Percentiles rank a stretch among this genome's conserved stretches.
Conservation (phyloP, 805 yeast species). For the Wickerhamomyces bovis region DNA sequence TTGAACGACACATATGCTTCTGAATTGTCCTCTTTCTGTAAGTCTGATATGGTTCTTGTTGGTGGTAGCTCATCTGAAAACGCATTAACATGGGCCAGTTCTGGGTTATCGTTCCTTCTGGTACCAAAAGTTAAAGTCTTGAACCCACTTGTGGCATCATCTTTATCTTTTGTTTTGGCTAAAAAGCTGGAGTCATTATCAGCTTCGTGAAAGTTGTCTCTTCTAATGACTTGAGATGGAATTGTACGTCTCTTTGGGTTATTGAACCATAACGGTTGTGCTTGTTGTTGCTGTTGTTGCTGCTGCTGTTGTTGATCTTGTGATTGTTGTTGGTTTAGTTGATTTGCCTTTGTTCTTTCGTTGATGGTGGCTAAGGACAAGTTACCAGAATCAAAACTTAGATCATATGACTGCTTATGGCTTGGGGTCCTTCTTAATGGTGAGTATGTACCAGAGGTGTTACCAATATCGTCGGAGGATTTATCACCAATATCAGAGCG, state of each 20-base stretch:
- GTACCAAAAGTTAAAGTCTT: conserved; percentile 34
- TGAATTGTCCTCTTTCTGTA: conserved; percentile 32
- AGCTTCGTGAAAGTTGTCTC: conserved; percentile 25
- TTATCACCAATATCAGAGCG: conserved; percentile 14
- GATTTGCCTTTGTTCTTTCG: conserved; percentile 13
- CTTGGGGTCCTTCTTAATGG: conserved; percentile 24
- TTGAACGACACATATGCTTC: conserved; percentile 18
- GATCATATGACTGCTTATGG: conserved; percentile 17
- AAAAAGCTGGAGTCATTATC: conserved; percentile 21
- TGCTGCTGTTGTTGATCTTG: conserved; percentile 1
- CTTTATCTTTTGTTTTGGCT: conserved; percentile 12
- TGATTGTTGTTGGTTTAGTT: conserved; percentile 3
- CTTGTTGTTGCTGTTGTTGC: conserved; percentile 2
- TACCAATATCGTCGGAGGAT: conserved; percentile 17
- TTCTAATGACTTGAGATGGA: conserved; percentile 42
- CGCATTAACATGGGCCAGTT: conserved; percentile 22
- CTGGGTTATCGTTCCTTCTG: conserved; percentile 22
- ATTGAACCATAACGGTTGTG: conserved; percentile 32
- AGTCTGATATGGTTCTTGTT: conserved; percentile 32
- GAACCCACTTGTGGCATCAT: conserved; percentile 25
- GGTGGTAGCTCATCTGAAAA: conserved; percentile 39
- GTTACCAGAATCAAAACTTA: conserved; percentile 14
- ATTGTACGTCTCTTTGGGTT: conserved; percentile 39
- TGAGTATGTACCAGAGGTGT: conserved; percentile 11
- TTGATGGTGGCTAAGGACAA: conserved; percentile 20